phyloP scores from a whole-genome alignment of 495 filamentous ascomycete species.

The Podospora australis region DNA sequence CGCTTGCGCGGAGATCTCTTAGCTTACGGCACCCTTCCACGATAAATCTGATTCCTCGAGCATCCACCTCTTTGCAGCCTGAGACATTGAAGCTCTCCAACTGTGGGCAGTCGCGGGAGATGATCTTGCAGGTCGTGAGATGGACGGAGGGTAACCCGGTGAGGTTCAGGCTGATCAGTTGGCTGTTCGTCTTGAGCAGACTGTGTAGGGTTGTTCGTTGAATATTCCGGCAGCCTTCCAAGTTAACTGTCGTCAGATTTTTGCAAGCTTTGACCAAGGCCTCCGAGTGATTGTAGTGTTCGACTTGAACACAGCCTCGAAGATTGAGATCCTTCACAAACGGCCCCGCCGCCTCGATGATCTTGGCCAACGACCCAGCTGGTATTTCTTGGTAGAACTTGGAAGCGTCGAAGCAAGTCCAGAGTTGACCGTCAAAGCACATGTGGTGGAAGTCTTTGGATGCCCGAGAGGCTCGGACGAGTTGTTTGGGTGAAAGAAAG shows the following conservation, averaged over 20 bases:
- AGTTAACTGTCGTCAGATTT: slow-evolving; percentile 78
- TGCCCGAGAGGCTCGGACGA: slow-evolving; percentile 75
- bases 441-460: slow-evolving; percentile 73
- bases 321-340: slow-evolving; percentile 87
- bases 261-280: slow-evolving; percentile 71
- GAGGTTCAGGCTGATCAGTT: slow-evolving; percentile 75
- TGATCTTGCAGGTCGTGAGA: slow-evolving; percentile 81
- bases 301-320: slow-evolving; percentile 56
- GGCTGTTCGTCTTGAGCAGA: slow-evolving; percentile 70
- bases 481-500: slow-evolving; percentile 71
- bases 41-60: slow-evolving; percentile 69
- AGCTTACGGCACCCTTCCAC: slow-evolving; percentile 65
- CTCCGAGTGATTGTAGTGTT: slow-evolving; percentile 70
- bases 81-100: slow-evolving; percentile 81
- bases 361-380: slow-evolving; percentile 71
- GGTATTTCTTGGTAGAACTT: slow-evolving; percentile 85
- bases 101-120: slow-evolving; percentile 73
- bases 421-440: slow-evolving; percentile 94
- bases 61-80: slow-evolving; percentile 82
- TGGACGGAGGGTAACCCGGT: slow-evolving; percentile 72
- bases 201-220: slow-evolving; percentile 65
- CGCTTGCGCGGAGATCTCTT: slow-evolving; percentile 74
- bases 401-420: slow-evolving; percentile 76
- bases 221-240: slow-evolving; percentile 87
- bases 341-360: slow-evolving; percentile 77